phyloP scores from a whole-genome alignment of 139 green algal species.

The Gonium pectorale region DNA sequence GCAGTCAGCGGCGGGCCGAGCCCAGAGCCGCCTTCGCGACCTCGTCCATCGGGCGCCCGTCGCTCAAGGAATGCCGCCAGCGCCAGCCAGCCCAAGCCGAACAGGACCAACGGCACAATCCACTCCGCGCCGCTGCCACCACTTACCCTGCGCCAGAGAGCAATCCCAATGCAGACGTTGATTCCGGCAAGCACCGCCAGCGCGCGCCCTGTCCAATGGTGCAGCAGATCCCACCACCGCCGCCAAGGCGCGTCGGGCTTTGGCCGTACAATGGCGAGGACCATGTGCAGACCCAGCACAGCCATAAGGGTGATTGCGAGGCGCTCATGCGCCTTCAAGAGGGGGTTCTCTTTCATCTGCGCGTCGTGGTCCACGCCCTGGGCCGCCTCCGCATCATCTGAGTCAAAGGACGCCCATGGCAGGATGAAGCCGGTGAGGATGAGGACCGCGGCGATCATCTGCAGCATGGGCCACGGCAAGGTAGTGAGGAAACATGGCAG shows the following conservation, averaged over 20 bases:
- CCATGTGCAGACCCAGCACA: constrained; percentile 8
- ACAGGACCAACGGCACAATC: constrained; percentile 1
- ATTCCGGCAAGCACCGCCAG: constrained; percentile 16
- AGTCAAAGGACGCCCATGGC: constrained; percentile 27
- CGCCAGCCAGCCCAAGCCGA: neutral
- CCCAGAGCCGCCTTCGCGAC: neutral
- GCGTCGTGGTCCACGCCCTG: neutral
- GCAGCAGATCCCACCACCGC: constrained; percentile 26
- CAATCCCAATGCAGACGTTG: constrained; percentile 37
- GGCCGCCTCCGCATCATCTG: neutral
- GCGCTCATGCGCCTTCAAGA: neutral
- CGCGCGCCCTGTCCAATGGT: constrained; percentile 34
- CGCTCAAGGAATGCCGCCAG: constrained; percentile 13
- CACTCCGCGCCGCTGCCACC: constrained; percentile 14
- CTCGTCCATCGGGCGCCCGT: neutral
- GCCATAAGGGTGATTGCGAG: constrained; percentile 23
- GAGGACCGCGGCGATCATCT: constrained; percentile 20
- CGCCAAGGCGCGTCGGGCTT: constrained; percentile 33
- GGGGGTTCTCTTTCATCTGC: neutral
- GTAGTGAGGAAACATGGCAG: too few relatives aligned
- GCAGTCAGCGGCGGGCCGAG: neutral
- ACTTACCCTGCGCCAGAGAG: constrained; percentile 19
- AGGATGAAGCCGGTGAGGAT: constrained; percentile 25
- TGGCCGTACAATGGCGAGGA: constrained; percentile 9
- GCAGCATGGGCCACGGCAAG: too few relatives aligned